Evolutionary conservation across 2,329 filamentous ascomycete species (phyloP).

Genomic region (Phoma sp.): DNA sequence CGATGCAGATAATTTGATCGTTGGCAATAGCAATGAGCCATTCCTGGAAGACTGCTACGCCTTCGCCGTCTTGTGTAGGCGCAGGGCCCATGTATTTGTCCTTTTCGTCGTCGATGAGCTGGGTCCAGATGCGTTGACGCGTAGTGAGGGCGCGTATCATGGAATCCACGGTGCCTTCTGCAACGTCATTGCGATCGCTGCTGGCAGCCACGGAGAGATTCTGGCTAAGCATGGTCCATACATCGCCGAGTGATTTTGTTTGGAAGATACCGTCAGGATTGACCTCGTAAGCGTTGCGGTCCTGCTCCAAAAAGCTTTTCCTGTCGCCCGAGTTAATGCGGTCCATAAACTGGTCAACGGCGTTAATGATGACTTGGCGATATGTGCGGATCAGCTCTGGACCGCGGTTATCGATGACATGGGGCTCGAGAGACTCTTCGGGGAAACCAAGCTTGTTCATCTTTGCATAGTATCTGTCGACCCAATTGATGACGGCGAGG

Average conservation of each 20-base stretch:
- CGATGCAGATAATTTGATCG: conserved; percentile 97
- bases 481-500: conserved; percentile 92
- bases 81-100: conserved; percentile 66
- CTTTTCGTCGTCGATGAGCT: conserved; percentile 85
- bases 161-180: conserved; percentile 92
- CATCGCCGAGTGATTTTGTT: conserved; percentile 87
- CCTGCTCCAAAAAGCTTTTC: conserved; percentile 79
- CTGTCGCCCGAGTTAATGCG: conserved; percentile 84
- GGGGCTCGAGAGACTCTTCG: conserved; percentile 77
- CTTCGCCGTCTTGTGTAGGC: conserved; percentile 71
- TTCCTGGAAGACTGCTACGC: conserved; percentile 77
- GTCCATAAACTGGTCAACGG: conserved; percentile 97
- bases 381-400: conserved; percentile 92
- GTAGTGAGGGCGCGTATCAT: conserved; percentile 88
- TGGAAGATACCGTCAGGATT: conserved; percentile 84
- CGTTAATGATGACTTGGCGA: conserved; percentile 91
- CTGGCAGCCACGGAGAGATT: conserved; percentile 85
- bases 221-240: conserved; percentile 97
- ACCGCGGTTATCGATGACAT: conserved; percentile 89
- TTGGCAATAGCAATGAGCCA: conserved; percentile 98
- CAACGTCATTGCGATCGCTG: conserved; percentile 85
- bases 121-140: conserved; percentile 85
- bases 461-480: conserved; percentile 93
- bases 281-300: conserved; percentile 78
- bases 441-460: conserved; percentile 88